Base-by-base conservation (phyloP, 352 stramenopile species). In the Globisporangium orthogonon region DNA sequence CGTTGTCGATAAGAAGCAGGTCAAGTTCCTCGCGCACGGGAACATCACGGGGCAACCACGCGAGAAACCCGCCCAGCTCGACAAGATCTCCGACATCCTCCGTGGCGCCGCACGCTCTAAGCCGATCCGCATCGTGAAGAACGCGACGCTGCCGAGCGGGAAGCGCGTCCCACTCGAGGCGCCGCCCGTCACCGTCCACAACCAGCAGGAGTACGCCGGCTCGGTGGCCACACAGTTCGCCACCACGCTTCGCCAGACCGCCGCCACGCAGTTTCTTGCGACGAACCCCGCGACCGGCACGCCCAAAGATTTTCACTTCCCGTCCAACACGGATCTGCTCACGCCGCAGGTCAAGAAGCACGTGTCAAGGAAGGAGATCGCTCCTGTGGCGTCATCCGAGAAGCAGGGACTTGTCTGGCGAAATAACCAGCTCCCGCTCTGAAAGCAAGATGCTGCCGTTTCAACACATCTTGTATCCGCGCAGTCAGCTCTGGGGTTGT, bases 21-120 rank as follows among this genome's bases (percentile, higher is more conserved):
- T 95, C 17, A 86, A 88, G 60, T 97, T 97, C 65, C 63, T 91
- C 23, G 79, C 94, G 10, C 86, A 94, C 54, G 79, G 85, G 4
- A 92, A 93, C 61, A 93, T 75, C 47, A 91, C 88, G 62, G 80
- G 79, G 31, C 62, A 89, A 52, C 68, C 71, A 37, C 66, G 66
- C 9, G 54, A 65, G 28, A 76, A 73, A 44, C 68, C 73, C 7
- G 76, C 76, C 31, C 84, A 97, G 58, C 63, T 89, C 0, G 83
- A 97, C 66, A 88, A 89, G 52, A 66, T 87, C 18, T 57, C 62
- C 5, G 87, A 95, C 53, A 89, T 96, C 23, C 61, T 96, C 4
- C 45, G 69, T 23, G 76, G 69, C 1, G 58, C 75, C 0, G 57
- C 67, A 14, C 60, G 60, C 15, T 91, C 76, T 15, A 89, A 92